phyloP scores from a whole-genome alignment of 805 yeast species.

The Blastobotrys mokoenaii region DNA sequence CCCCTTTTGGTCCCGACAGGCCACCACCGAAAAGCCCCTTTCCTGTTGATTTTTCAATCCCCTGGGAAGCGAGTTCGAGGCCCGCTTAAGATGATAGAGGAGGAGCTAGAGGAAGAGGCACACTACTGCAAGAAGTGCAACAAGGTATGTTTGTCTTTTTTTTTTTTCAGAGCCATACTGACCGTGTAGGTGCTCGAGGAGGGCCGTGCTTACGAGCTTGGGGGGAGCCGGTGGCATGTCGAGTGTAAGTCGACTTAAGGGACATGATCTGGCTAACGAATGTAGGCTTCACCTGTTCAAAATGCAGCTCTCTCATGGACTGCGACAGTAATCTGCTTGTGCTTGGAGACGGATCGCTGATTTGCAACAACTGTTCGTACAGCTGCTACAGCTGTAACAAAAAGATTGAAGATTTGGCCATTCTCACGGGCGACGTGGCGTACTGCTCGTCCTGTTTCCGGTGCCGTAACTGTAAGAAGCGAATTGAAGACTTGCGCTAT shows the following conservation, averaged over 20 bases:
- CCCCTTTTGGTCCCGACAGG: no score
- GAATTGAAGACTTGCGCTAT: conserved; percentile 80
- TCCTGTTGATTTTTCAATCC: no score
- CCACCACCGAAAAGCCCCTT: no score
- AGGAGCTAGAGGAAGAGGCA: conserved; percentile 17
- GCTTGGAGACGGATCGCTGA: conserved; percentile 83
- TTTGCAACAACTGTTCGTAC: conserved; percentile 89
- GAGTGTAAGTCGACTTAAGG: conserved; percentile 40
- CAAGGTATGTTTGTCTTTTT: conserved; percentile 13
- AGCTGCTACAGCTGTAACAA: conserved; percentile 76
- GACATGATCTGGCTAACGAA: background rate
- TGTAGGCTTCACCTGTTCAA: conserved; percentile 67
- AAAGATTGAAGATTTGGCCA: conserved; percentile 88
- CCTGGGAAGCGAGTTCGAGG: no score
- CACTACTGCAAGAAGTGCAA: conserved; percentile 21
- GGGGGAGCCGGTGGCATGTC: conserved; percentile 90
- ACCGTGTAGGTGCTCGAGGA: conserved; percentile 49
- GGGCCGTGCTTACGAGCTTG: conserved; percentile 88
- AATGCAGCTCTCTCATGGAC: conserved; percentile 69
- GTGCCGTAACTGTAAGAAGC: conserved; percentile 78
- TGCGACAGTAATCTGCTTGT: conserved; percentile 86
- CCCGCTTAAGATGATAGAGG: no score
- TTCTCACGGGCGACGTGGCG: conserved; percentile 90
- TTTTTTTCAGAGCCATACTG: background rate
- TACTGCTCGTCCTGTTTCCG: conserved; percentile 85